A percentile compares a stretch with the other conserved stretches of the same genome.
These are phyloP conservation scores for Metschnikowia arizonensis DNA, from an alignment of 805 yeast genomes.

Conservation along the genomic window DNA sequence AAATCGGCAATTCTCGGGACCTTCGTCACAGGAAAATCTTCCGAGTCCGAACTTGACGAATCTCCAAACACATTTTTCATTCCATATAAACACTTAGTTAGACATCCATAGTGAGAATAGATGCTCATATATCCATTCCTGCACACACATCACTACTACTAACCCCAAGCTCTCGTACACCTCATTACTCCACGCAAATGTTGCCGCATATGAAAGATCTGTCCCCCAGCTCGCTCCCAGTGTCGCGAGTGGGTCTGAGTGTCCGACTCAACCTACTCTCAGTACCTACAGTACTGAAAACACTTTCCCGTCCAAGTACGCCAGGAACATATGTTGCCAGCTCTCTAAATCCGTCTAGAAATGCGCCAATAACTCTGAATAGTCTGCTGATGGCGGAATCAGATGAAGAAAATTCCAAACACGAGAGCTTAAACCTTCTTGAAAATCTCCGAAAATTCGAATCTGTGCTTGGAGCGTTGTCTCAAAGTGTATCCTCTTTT, in stretches of 20 bases:
- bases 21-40: conserved; percentile 4
- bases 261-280: conserved; percentile 26
- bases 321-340: conserved; percentile 31
- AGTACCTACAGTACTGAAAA: conserved; percentile 6
- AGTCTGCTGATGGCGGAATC: conserved; percentile 16
- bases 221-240: conserved; percentile 31
- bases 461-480: conserved; percentile 22
- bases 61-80: conserved; percentile 18
- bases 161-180: neutral
- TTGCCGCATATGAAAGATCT: conserved; percentile 26
- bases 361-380: conserved; percentile 24
- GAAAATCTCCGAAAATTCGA: conserved; percentile 31
- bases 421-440: conserved; percentile 33
- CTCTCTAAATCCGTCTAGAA: conserved; percentile 36
- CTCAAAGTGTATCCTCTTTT: conserved; percentile 31
- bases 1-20: neutral
- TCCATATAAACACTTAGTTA: neutral
- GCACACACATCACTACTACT: neutral
- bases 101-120: neutral
- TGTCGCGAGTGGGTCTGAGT: conserved; percentile 35
- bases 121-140: neutral
- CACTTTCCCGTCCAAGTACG: conserved; percentile 16
- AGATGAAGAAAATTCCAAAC: conserved; percentile 24
- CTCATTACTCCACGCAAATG: conserved; percentile 17
- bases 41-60: conserved; percentile 13